Conservation (phyloP, 2,329 filamentous ascomycete genomes). For the Colletotrichum sp. region DNA sequence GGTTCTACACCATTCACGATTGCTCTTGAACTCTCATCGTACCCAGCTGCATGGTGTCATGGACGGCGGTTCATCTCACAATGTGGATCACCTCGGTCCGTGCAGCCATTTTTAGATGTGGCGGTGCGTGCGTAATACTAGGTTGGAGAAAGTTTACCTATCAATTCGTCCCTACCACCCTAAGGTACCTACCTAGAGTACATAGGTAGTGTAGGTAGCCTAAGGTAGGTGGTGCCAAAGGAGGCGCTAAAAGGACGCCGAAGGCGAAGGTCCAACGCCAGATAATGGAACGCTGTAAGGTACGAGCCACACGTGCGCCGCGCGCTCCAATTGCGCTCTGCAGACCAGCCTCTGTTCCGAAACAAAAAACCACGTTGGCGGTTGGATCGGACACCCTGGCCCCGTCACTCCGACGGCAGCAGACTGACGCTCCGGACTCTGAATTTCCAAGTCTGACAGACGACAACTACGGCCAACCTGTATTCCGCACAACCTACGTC, state of each 20-base stretch:
- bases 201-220: not conserved
- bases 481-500: not conserved
- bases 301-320: slow-evolving; percentile 3
- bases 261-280: not conserved
- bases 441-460: not conserved
- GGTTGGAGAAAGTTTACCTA: not conserved
- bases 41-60: not conserved
- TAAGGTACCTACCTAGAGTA: not conserved
- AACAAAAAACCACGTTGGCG: slow-evolving; percentile 10
- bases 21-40: no score
- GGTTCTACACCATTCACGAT: no score
- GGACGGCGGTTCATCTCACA: not conserved
- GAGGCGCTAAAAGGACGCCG: not conserved
- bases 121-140: not conserved
- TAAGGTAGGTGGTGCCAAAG: not conserved
- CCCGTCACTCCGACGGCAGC: not conserved
- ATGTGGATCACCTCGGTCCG: not conserved
- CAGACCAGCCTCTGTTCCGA: not conserved
- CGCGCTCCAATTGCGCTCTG: not conserved
- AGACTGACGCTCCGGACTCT: not conserved
- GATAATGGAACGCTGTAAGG: not conserved
- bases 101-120: slow-evolving; percentile 1
- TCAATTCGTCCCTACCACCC: not conserved
- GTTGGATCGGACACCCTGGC: slow-evolving; percentile 21
- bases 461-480: not conserved